A percentile compares a stretch with the other conserved stretches of the same genome.
These are phyloP conservation scores for Ophiocordyceps polyrhachis-furcata DNA, from an alignment of 2,329 filamentous ascomycete species.

Conservation along the genomic window DNA sequence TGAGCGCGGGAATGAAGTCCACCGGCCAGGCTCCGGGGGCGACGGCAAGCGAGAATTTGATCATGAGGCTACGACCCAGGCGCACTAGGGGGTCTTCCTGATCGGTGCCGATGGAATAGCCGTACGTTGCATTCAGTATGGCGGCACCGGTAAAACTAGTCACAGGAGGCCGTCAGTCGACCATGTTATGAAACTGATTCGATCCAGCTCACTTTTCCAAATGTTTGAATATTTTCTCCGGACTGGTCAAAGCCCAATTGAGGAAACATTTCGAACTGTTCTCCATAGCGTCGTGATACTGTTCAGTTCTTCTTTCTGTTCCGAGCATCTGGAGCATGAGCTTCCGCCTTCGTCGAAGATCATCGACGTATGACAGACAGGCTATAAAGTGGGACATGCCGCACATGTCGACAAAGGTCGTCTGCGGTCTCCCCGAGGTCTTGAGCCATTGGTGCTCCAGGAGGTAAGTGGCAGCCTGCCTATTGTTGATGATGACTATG, in stretches of 20 bases:
- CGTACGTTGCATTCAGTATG: conserved; percentile 6
- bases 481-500: conserved; percentile 21
- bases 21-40: conserved; percentile 14
- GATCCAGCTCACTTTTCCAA: neutral
- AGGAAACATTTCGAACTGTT: neutral
- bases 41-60: conserved; percentile 10
- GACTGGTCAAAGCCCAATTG: neutral
- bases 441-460: conserved; percentile 8
- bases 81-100: conserved; percentile 12
- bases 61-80: conserved; percentile 11
- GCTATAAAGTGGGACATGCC: neutral
- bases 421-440: neutral
- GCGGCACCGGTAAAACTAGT: conserved; percentile 3
- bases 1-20: conserved; percentile 6
- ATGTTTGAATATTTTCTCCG: neutral
- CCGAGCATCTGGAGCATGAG: neutral
- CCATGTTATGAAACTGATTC: neutral
- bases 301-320: neutral
- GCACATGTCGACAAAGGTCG: neutral
- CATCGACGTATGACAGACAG: neutral
- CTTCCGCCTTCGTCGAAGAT: neutral
- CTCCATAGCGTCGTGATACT: neutral
- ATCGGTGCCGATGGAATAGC: conserved; percentile 13
- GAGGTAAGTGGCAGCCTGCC: conserved; percentile 16
- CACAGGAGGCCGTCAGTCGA: neutral